These are phyloP conservation scores for Leptographium lundbergii DNA, from an alignment of 2,329 filamentous ascomycete genomes.

Conservation along the genomic window DNA sequence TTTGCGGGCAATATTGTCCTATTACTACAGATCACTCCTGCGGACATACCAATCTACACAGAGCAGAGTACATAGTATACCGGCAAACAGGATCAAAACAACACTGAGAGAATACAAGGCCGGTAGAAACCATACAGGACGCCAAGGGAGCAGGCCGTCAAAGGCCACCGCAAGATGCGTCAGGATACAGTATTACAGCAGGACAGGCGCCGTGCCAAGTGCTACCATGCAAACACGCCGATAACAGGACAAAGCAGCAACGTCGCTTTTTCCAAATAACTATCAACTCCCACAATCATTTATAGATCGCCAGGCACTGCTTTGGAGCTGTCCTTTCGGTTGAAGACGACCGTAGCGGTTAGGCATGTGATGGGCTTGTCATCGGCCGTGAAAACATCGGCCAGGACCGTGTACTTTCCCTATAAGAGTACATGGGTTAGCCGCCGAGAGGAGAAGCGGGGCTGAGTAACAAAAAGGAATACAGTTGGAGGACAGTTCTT, in stretches of 20 bases:
- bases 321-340: constrained; percentile 18
- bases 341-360: constrained; percentile 58
- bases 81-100: not conserved
- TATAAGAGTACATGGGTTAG: constrained; percentile 21
- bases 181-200: not conserved
- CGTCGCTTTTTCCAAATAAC: not conserved
- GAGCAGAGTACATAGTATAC: not conserved
- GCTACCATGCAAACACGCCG: not conserved
- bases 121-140: not conserved
- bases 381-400: constrained; percentile 69
- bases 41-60: not conserved
- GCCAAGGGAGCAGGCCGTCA: not conserved
- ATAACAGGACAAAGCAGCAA: not conserved
- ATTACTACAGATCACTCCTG: not conserved
- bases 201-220: not conserved
- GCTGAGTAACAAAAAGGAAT: not conserved
- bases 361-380: constrained; percentile 74
- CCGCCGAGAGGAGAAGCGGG: not conserved
- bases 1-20: not conserved
- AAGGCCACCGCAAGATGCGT: not conserved
- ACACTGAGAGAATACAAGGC: not conserved
- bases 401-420: constrained; percentile 83
- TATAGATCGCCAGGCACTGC: constrained; percentile 4
- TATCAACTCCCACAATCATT: not conserved
- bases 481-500: constrained; percentile 22